phyloP scores from a whole-genome alignment of 371 early-diverging fungal genomes.

The Actinomortierella ambigua region DNA sequence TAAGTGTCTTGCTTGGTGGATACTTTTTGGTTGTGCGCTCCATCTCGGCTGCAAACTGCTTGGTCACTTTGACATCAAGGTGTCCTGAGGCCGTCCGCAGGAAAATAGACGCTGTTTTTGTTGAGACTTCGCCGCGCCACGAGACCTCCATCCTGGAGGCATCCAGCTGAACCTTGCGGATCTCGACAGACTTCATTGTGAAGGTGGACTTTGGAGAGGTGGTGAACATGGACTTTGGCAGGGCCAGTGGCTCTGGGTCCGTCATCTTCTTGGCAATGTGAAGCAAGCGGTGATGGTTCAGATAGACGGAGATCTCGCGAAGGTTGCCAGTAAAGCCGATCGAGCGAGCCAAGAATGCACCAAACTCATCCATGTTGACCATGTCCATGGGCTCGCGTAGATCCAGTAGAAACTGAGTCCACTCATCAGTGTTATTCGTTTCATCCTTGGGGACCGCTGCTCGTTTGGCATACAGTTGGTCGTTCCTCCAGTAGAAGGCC shows the following conservation, averaged over 20 bases:
- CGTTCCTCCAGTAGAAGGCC: slow-evolving; percentile 91
- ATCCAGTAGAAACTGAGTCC: slow-evolving; percentile 81
- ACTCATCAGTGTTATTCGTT: slow-evolving; percentile 37
- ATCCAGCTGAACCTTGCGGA: slow-evolving; percentile 74
- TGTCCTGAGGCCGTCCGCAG: slow-evolving; percentile 72
- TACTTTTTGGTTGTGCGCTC: slow-evolving; percentile 90
- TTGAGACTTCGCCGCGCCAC: slow-evolving; percentile 38
- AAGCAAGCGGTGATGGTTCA: slow-evolving; percentile 68
- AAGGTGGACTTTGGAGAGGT: slow-evolving; percentile 76
- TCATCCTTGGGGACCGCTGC: slow-evolving; percentile 59
- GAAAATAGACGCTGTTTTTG: slow-evolving; percentile 61
- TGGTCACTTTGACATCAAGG: slow-evolving; percentile 60
- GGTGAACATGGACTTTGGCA: slow-evolving; percentile 53
- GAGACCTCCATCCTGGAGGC: slow-evolving; percentile 57
- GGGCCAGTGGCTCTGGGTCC: slow-evolving; percentile 64
- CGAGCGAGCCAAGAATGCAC: slow-evolving; percentile 81
- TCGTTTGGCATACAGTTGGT: slow-evolving; percentile 83
- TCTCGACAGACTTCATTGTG: slow-evolving; percentile 60
- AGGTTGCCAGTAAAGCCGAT: slow-evolving; percentile 85
- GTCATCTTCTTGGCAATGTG: slow-evolving; percentile 66
- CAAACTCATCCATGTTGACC: slow-evolving; percentile 74
- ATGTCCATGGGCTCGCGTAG: slow-evolving; percentile 80
- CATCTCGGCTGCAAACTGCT: slow-evolving; percentile 75
- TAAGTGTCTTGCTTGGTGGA: slow-evolving; percentile 76
- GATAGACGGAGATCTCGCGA: slow-evolving; percentile 63